Evolutionary conservation across 192 early-diverging fungal species (phyloP).

Genomic region (Coemansia sp.): DNA sequence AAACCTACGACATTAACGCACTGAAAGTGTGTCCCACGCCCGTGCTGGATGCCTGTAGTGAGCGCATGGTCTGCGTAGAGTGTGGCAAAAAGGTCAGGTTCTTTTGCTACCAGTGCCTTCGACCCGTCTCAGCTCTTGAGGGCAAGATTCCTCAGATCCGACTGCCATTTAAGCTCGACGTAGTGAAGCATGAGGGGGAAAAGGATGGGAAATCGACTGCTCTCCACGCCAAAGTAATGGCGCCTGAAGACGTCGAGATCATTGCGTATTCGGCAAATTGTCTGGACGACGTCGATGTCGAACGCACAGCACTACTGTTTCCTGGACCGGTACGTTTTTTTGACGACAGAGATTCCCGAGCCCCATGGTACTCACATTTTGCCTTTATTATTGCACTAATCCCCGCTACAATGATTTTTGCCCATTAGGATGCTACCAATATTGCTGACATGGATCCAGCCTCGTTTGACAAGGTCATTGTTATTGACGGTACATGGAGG

Average conservation of each 20-base stretch:
- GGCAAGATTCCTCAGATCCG: slow-evolving; percentile 62
- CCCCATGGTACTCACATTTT: not conserved
- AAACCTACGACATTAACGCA: slow-evolving; percentile 40
- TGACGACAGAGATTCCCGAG: not conserved
- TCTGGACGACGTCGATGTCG: slow-evolving; percentile 64
- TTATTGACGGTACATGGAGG: slow-evolving; percentile 96
- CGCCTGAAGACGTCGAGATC: slow-evolving; percentile 68
- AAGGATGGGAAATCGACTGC: slow-evolving; percentile 85
- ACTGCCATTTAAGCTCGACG: slow-evolving; percentile 72
- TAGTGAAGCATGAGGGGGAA: slow-evolving; percentile 83
- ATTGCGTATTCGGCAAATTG: slow-evolving; percentile 56
- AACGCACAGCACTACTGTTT: slow-evolving; percentile 75
- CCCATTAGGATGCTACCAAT: slow-evolving; percentile 61
- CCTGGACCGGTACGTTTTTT: slow-evolving; percentile 63
- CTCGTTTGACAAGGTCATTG: slow-evolving; percentile 75
- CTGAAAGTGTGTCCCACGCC: slow-evolving; percentile 26
- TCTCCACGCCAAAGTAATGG: slow-evolving; percentile 79
- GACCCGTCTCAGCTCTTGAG: slow-evolving; percentile 55
- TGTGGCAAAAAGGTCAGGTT: slow-evolving; percentile 70
- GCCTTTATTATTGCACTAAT: not conserved
- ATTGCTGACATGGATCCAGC: slow-evolving; percentile 66
- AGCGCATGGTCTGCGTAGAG: slow-evolving; percentile 58
- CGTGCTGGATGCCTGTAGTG: slow-evolving; percentile 42
- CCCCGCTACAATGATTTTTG: slow-evolving; percentile 23
- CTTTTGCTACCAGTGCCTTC: slow-evolving; percentile 74